Evolutionary conservation across 441 rosid genomes (phyloP), one percentile per base, ranked within the genome.

Genomic region (Jatropha multifida): DNA sequence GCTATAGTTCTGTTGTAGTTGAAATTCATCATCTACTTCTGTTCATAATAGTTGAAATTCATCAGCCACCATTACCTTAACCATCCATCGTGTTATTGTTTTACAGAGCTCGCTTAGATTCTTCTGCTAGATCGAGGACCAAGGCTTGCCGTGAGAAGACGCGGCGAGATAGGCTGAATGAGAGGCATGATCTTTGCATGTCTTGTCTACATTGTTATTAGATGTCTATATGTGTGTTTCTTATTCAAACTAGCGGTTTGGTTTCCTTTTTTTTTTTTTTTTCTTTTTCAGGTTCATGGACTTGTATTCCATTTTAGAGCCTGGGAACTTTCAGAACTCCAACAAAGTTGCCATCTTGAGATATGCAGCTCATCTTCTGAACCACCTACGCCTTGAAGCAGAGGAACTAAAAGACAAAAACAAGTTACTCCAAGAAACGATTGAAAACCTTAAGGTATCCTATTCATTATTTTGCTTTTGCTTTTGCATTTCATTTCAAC

Each of bases 81-180:
- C 7, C 1, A 54, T 20, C 27, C 61, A 1, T 7, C 20, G 27
- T 7, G 2, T 11, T 23, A 23, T 59, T 59, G 13, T 59, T 59
- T 56, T 12, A 26, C 63, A 59, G 63, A 61, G 65, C 42, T 61
- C 18, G 65, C 40, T 61, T 61, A 27, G 65, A 61, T 27, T 61
- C 41, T 14, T 27, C 6, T 27, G 7, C 17, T 8, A 2, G 42
- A 27, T 17, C 8, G 11, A 13, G 42, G n/a, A 61, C 65, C 18
- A 61, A 61, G 65, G 63, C 63, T 23, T 26, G 38, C 13, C 63
- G 38, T 10, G 38, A 59, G 38, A 59, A 23, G 63, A 23, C 2
- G 38, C 14, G 17, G 26, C 63, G 38, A 3, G 63, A 61, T 14
- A 32, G 17, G 65, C 65, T 61, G 42, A 61, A 61, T 14, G n/a